phyloP scores from a whole-genome alignment of 768 basidiomycete species.

The Boletus vinaceobasis region DNA sequence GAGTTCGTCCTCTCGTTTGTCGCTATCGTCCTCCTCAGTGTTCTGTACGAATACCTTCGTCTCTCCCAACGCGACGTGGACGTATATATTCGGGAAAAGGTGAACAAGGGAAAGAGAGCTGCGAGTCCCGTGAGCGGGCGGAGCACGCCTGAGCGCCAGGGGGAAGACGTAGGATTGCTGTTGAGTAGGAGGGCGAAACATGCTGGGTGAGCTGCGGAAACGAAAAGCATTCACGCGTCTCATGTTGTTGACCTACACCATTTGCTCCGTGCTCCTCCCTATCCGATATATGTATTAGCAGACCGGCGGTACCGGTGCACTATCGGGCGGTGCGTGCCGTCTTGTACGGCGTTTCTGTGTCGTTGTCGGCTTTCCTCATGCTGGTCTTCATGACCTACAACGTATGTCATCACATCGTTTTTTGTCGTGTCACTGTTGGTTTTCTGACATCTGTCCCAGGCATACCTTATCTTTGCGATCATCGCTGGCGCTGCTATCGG shows the following conservation, averaged over 20 bases:
- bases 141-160: slow-evolving; percentile 41
- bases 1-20: slow-evolving; percentile 64
- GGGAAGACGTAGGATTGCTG: slow-evolving; percentile 56
- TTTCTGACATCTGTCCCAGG: slow-evolving; percentile 40
- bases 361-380: slow-evolving; percentile 89
- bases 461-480: slow-evolving; percentile 80
- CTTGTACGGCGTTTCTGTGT: slow-evolving; percentile 73
- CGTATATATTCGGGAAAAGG: slow-evolving; percentile 47
- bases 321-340: slow-evolving; percentile 57
- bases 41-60: slow-evolving; percentile 81
- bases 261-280: neutral
- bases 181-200: slow-evolving; percentile 40
- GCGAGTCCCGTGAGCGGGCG: slow-evolving; percentile 37
- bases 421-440: neutral
- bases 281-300: neutral
- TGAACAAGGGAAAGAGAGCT: slow-evolving; percentile 50
- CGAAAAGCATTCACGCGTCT: neutral
- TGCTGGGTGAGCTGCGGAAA: slow-evolving; percentile 36
- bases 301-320: slow-evolving; percentile 8
- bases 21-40: slow-evolving; percentile 60
- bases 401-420: slow-evolving; percentile 42
- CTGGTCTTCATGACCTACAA: slow-evolving; percentile 97
- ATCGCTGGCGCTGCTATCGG: slow-evolving; percentile 81
- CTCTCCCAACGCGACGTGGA: slow-evolving; percentile 60
- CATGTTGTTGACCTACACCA: too few relatives aligned